Evolutionary conservation across 345 rosid species (phyloP), one percentile per base, ranked within the genome.

Genomic region (Litchi chinensis): DNA sequence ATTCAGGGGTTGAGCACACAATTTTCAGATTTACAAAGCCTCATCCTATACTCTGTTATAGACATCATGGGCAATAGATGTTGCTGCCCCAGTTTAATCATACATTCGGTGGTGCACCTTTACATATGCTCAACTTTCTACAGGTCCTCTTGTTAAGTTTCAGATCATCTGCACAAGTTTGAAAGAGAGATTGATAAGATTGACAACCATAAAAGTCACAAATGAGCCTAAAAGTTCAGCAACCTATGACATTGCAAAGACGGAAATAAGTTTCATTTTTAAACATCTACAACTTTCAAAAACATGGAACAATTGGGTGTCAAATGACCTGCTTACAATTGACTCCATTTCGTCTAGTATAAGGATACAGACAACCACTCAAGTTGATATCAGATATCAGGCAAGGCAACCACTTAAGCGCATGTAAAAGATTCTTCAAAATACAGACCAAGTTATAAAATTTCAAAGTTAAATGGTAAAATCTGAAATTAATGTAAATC

Each of bases 11-110:
- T 66, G 65, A 68, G 75, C 78, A 79, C 79, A 63, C 63, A 60
- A 57, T 59, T 73, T 79, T 74, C 46, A 52, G 46, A 84, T 85
- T 78, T 86, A 86, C 88, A 85, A 32, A 71, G 75, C 81, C 83
- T 82, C 77, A 57, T 48, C 73, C 79, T 78, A 82, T 79, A 67
- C 80, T 85, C 86, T 80, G 37, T 77, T 79, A 80, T 76, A 73
- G 82, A 82, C 77, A 84, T 39, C 22, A 65, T 63, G 22, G 22
- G 56, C 16, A 64, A 63, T 64, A 15, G 79, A 79, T 68, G 74
- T 60, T 68, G 76, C 82, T 70, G 79, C 79, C 59, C 65, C 66
- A n/a, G 65, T 40, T 44, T 24, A 70, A 66, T 72, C 43, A 62
- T 9, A 5, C 60, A 28, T 37, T 73, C 10, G 59, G 48, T 50